Evolutionary conservation across 2,329 filamentous ascomycete species (phyloP), one percentile per base, ranked within the genome.

Genomic region (Raffaelea albimanens): DNA sequence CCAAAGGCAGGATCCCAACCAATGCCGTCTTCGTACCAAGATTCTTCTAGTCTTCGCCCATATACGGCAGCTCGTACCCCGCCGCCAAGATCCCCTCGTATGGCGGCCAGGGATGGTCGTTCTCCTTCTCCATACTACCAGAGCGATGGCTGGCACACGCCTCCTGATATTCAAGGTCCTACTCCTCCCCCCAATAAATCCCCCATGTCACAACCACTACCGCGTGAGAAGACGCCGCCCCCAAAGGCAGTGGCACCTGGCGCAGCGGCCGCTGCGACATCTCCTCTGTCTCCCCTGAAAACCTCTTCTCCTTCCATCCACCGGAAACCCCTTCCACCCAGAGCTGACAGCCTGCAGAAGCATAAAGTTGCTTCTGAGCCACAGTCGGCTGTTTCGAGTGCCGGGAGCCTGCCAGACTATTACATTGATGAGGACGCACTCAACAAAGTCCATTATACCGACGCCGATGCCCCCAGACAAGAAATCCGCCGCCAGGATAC

Each of bases 401-500:
- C 43, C 18, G 52, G 39, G 10, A 56, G 52, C 25, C 33, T 57
- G 18, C 45, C 48, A 9, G 49, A 52, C 5, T 55, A 55, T 9
- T 47, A 52, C 11, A 42, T 58, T n/a, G 50, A 57, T 33, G 53
- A 53, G 18, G 47, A 50, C 8, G 47, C 51, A 4, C 50, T 53
- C 10, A 51, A 53, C 13, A 41, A 53, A 29, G 51, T 56, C 22
- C 46, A 54, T 34, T 29, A 49, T 13, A 34, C 20, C 11, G 41
- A 39, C n/a, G 42, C 34, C 36, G 41, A 49, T n/a, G 29, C 5
- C 40, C 48, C 19, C 36, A 44, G n/a, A 48, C 60, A 20, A 25
- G 47, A 47, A 20, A 50, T 60, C 4, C 46, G 60, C 23, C 68
- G 69, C 20, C 64, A 66, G 25, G 59, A 63, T 45, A 67, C 66